These are phyloP conservation scores for Tolypocladium inflatum DNA, from an alignment of 2,329 filamentous ascomycete genomes.

Conservation along the genomic window DNA sequence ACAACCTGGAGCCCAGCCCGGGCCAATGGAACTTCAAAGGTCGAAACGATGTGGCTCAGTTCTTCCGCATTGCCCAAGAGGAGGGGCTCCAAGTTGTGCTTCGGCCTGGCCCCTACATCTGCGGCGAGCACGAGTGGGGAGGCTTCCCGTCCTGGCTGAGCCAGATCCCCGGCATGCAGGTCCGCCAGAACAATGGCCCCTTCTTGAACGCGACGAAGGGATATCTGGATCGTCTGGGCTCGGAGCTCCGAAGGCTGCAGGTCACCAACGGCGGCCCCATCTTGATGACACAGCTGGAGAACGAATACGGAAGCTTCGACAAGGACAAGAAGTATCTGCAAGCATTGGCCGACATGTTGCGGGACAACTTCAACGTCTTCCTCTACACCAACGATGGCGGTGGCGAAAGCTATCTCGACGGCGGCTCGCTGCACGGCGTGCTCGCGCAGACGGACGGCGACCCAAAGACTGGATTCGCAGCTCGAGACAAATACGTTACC, in stretches of 20 bases:
- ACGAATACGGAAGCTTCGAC: constrained; percentile 41
- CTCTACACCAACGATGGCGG: constrained; percentile 42
- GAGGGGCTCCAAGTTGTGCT: constrained; percentile 32
- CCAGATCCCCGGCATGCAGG: constrained; percentile 27
- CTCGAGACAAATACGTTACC: constrained; percentile 32
- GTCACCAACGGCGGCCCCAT: constrained; percentile 33
- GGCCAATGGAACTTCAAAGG: constrained; percentile 27
- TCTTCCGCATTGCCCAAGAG: constrained; percentile 33
- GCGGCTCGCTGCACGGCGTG: constrained; percentile 31
- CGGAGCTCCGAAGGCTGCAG: constrained; percentile 23
- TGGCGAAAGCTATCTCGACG: constrained; percentile 29
- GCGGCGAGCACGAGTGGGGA: constrained; percentile 39
- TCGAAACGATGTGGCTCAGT: constrained; percentile 33
- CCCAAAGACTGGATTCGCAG: constrained; percentile 15
- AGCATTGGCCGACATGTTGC: constrained; percentile 31
- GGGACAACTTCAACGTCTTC: constrained; percentile 27
- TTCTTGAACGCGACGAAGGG: constrained; percentile 26
- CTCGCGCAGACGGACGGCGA: constrained; percentile 38
- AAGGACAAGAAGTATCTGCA: constrained; percentile 32
- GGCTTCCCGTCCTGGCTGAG: constrained; percentile 37
- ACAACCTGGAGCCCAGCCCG: constrained; percentile 31
- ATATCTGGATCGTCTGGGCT: constrained; percentile 21
- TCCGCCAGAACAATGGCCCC: constrained; percentile 28
- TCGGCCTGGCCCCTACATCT: constrained; percentile 37
- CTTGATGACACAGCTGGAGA: constrained; percentile 41